Evolutionary conservation across 768 basidiomycete genomes (phyloP), one percentile per base, ranked within the genome.

Genomic region (Hericium coralloides): DNA sequence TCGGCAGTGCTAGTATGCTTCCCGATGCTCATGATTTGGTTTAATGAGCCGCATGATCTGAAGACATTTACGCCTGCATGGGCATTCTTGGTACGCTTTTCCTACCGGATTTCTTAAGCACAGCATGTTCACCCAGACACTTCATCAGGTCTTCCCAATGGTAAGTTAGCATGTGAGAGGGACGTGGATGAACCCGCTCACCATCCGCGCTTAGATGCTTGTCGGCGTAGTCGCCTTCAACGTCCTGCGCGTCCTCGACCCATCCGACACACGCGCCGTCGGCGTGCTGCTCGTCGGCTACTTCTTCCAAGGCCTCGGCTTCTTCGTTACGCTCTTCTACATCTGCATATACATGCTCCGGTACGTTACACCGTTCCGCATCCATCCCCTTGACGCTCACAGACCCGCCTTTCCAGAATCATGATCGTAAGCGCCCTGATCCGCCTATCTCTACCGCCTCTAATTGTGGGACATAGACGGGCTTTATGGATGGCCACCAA

Each of bases 291-390:
- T 77, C 45, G 63, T 66, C 2, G 74, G 74, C 6, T 78, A 79
- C 67, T 75, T 76, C 64, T 79, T 78, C 66, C 77, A 78, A 70
- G 77, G 75, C 70, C 14, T 55, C 47, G 76, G 77, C 7, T 76
- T 75, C 67, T 78, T 77, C 67, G 73, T 78, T 70, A 76, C 76
- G 12, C 74, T 76, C 64, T 75, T 77, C 61, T 78, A 79, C 57
- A 72, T 79, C 39, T 75, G 75, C 63, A 76, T 78, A 45, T 79
- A 78, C 58, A 68, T 79, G 52, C 72, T 77, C 51, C 69, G 75
- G 71, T 74, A 52, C 23, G 73, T 63, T 52, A 36, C 26, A 12
- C 37, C 38, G 41, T 37, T 58, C 38, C 15, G 23, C 17, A 36
- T 1, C 54, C 60, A 22, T 53, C 31, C 15, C 2, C 17, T 12